Evolutionary conservation across 441 rosid species (phyloP).

Genomic region (Hura crepitans): DNA sequence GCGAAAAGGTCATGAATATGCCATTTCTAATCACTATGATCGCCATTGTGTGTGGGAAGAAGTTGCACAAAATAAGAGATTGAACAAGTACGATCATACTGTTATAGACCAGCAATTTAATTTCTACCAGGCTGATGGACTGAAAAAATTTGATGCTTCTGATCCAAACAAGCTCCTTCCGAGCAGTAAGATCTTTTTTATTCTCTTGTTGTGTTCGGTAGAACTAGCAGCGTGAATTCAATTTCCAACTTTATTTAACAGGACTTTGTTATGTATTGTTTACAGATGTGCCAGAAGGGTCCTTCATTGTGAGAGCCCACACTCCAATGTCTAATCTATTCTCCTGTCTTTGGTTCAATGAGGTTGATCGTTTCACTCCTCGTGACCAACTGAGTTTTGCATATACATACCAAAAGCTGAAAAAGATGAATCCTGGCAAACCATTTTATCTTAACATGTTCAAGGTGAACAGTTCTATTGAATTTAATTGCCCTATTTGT

Average conservation of each 20-base stretch:
- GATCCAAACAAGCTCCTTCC: slow-evolving; percentile 82
- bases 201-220: background rate
- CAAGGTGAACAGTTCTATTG: slow-evolving; percentile 51
- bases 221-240: slow-evolving; percentile 4
- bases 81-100: slow-evolving; percentile 83
- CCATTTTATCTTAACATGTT: slow-evolving; percentile 94
- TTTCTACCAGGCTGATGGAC: slow-evolving; percentile 76
- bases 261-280: slow-evolving; percentile 14
- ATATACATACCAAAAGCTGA: slow-evolving; percentile 79
- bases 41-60: slow-evolving; percentile 93
- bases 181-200: slow-evolving; percentile 53
- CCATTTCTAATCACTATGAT: slow-evolving; percentile 92
- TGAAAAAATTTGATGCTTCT: slow-evolving; percentile 56
- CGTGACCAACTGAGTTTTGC: slow-evolving; percentile 97
- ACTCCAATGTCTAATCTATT: slow-evolving; percentile 96
- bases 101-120: slow-evolving; percentile 72
- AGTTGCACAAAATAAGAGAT: slow-evolving; percentile 74
- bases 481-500: background rate
- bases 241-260: background rate
- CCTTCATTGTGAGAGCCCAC: slow-evolving; percentile 88
- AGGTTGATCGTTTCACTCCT: slow-evolving; percentile 91
- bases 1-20: slow-evolving; percentile 91
- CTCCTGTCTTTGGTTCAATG: slow-evolving; percentile 98
- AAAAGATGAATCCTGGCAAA: slow-evolving; percentile 67
- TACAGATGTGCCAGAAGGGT: slow-evolving; percentile 98